Evolutionary conservation across 306 rosid genomes (phyloP).

Genomic region (Prunus kanzakura): DNA sequence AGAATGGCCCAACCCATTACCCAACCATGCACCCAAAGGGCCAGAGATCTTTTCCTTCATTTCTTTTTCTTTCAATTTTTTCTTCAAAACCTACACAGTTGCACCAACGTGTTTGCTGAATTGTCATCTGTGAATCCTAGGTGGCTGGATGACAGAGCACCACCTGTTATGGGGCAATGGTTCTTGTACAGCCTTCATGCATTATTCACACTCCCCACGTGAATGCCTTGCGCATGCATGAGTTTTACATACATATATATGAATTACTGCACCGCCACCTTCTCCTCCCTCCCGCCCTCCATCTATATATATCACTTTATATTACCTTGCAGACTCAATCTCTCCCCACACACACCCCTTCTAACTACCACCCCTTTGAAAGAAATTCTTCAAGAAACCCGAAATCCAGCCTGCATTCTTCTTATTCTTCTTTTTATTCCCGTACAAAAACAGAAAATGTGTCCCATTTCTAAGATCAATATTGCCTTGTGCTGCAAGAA

Average conservation of each 20-base stretch:
- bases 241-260: not conserved
- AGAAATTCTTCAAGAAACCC: not conserved
- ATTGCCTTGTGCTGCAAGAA: constrained; percentile 18
- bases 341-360: not conserved
- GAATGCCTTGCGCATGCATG: constrained; percentile 19
- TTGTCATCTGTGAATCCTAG: constrained; percentile 14
- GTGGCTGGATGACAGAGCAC: constrained; percentile 13
- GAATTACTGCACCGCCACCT: not conserved
- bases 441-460: constrained; percentile 9
- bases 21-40: not conserved
- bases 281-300: not conserved
- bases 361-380: not conserved
- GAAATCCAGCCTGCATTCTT: too few relatives aligned
- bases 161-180: not conserved
- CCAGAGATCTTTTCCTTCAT: not conserved
- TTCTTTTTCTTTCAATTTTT: too few relatives aligned
- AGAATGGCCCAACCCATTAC: too few relatives aligned
- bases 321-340: not conserved
- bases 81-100: not conserved
- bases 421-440: not conserved
- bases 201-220: constrained; percentile 30
- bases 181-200: not conserved
- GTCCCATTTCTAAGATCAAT: not conserved
- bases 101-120: constrained; percentile 20
- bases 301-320: constrained; percentile 2